Base-by-base conservation (phyloP, 352 stramenopile genomes). In the Globisporangium nodosum region DNA sequence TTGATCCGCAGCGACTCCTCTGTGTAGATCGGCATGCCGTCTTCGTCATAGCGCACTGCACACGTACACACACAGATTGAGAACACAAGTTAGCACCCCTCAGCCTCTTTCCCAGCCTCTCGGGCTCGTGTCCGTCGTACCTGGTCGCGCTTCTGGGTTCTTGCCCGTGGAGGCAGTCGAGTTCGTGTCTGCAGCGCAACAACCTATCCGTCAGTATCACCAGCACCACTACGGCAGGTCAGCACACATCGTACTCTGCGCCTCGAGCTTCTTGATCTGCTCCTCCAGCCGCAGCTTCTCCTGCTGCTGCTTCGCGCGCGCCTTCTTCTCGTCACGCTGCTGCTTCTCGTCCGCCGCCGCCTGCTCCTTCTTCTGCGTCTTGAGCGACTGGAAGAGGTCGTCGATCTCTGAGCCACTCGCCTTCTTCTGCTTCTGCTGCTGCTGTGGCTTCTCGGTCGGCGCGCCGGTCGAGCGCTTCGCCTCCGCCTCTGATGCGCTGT, bases 21-120 rank as follows among this genome's bases (percentile, higher is more conserved):
- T 8, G 77, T 78, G 71, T 96, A 96, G 74, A 96, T 94, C 27
- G 84, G 82, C 33, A 96, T 59, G 3, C 87, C 87, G 33, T 96
- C 82, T 46, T 92, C 76, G 35, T 96, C 86, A 46, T 94, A 93
- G 31, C 86, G 84, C 54, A 94, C 85, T 93, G 52, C 8, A 48
- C 35, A 54, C 16, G 59, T 0, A 27, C 8, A 46, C 47, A 51
- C 47, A 65, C 9, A 64, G 30, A 69, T 27, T 27, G 55, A 30
- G 7, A 27, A 6, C 20, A 1, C 43, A 20, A 16, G 18, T 30
- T 27, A 30, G 21, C 43, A 49, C 7, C 40, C 2, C 6, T 3
- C 24, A 30, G 24, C 50, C 46, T 20, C 21, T 30, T 21, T 4
- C 7, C 0, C n/a, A 20, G n/a, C 0, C 16, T 48, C 27, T 53